Conservation (phyloP, 176 grass and related monocot species). For the Aegilops bicornis region DNA sequence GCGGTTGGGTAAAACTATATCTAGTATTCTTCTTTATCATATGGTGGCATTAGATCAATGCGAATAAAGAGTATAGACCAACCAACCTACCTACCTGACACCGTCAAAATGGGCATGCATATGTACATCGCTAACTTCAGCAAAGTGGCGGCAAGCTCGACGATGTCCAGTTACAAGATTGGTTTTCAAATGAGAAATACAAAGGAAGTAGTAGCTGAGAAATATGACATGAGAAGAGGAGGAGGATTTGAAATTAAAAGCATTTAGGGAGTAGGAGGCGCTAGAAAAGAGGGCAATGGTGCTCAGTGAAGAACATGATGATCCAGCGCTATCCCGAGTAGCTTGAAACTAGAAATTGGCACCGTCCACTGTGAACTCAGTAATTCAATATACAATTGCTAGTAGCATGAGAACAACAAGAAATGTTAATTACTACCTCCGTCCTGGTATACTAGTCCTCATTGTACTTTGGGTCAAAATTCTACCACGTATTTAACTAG, state of each 20-base stretch:
- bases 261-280: background rate
- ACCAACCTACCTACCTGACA: background rate
- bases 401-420: too few species aligned
- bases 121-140: background rate
- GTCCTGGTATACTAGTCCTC: too few species aligned
- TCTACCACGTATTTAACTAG: too few species aligned
- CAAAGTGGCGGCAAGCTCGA: background rate
- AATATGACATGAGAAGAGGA: background rate
- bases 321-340: too few species aligned
- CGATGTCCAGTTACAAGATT: fast-evolving
- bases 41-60: too few species aligned
- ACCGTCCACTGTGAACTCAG: too few species aligned
- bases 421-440: too few species aligned
- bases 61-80: background rate
- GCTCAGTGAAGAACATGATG: background rate
- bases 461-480: too few species aligned
- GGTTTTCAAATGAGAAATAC: background rate
- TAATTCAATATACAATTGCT: too few species aligned
- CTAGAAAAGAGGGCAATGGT: background rate
- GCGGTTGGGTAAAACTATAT: too few species aligned
- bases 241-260: background rate
- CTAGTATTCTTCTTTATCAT: too few species aligned
- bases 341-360: too few species aligned
- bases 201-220: background rate
- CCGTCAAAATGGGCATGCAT: background rate